phyloP scores from a whole-genome alignment of 345 rosid species.

The Pistacia integerrima region DNA sequence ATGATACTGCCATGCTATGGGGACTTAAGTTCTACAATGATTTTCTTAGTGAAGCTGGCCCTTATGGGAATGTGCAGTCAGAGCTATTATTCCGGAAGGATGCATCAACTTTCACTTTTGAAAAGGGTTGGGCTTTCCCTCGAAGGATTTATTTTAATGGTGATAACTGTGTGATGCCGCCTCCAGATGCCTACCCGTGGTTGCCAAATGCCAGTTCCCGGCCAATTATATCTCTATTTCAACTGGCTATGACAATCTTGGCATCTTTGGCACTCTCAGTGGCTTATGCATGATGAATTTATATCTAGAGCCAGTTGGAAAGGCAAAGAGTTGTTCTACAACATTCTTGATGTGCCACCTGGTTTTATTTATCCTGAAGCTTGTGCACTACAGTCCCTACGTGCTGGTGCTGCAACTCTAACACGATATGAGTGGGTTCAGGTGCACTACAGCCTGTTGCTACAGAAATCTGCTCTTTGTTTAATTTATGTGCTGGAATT shows the following conservation, averaged over 20 bases:
- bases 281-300: conserved; percentile 37
- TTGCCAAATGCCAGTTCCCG: conserved; percentile 62
- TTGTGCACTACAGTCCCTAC: conserved; percentile 5
- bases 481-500: conserved; percentile 20
- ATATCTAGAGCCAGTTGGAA: conserved; percentile 4
- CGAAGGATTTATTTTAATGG: conserved; percentile 86
- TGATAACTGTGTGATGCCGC: conserved; percentile 93
- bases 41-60: conserved; percentile 82
- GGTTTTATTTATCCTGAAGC: conserved; percentile 13
- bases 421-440: conserved; percentile 20
- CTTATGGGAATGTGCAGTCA: conserved; percentile 78
- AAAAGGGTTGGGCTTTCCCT: conserved; percentile 97
- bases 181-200: conserved; percentile 87
- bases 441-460: conserved; percentile 21
- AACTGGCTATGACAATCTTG: conserved; percentile 17
- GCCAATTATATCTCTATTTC: conserved; percentile 31
- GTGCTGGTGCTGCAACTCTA: conserved; percentile 14
- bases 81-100: conserved; percentile 86
- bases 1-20: conserved; percentile 90
- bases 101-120: conserved; percentile 65
- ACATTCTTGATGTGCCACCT: conserved; percentile 8
- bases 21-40: conserved; percentile 89
- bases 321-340: conserved; percentile 18
- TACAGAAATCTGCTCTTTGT: conserved; percentile 13
- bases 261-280: conserved; percentile 33